Conservation (phyloP, 805 yeast species). For the Ascoidea asiatica region DNA sequence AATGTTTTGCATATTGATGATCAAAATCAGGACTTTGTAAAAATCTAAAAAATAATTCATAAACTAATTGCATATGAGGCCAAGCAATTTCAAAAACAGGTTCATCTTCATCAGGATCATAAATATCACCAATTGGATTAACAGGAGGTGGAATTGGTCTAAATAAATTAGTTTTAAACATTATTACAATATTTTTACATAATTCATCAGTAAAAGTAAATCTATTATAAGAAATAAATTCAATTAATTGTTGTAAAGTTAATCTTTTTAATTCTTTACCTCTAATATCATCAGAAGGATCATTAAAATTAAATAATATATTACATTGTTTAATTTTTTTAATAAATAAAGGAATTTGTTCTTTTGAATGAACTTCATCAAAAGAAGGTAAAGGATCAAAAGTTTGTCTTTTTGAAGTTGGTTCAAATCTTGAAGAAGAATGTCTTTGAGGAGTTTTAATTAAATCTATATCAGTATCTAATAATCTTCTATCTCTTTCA, state of each 20-base stretch:
- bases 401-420: conserved; percentile 45
- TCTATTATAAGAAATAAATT: conserved; percentile 71
- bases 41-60: conserved; percentile 86
- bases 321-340: conserved; percentile 91
- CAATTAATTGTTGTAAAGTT: conserved; percentile 80
- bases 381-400: conserved; percentile 72
- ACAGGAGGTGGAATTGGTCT: conserved; percentile 98
- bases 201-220: conserved; percentile 82
- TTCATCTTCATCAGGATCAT: conserved; percentile 98
- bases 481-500: conserved; percentile 22
- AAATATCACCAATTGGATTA: conserved; percentile 91
- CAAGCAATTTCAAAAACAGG: conserved; percentile 93
- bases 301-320: conserved; percentile 85
- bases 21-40: conserved; percentile 92
- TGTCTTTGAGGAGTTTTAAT: conserved; percentile 83
- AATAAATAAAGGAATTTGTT: conserved; percentile 65
- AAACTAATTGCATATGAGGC: conserved; percentile 98
- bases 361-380: conserved; percentile 78
- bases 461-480: conserved; percentile 63
- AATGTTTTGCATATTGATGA: conserved; percentile 83
- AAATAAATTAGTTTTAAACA: conserved; percentile 83
- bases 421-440: conserved; percentile 83
- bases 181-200: conserved; percentile 75
- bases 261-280: conserved; percentile 87
- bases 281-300: conserved; percentile 80